Percentiles rank a stretch among this genome's conserved stretches.
phyloP scores from a whole-genome alignment of 768 basidiomycete species.

The Mycena leptocephala region DNA sequence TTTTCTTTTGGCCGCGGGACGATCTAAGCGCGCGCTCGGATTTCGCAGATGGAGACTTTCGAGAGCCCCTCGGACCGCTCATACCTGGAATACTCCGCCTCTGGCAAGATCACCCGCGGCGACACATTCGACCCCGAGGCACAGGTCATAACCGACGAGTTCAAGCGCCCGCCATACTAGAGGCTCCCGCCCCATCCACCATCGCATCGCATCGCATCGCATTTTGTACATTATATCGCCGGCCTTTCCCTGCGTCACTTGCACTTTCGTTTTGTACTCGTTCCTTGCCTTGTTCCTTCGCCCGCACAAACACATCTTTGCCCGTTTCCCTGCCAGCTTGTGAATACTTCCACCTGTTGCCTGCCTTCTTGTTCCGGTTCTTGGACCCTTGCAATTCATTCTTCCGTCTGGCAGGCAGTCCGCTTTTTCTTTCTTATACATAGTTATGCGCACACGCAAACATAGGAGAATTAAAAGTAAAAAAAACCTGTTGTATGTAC shows the following conservation, averaged over 20 bases:
- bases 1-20: neutral
- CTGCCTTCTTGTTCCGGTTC: conserved; percentile 15
- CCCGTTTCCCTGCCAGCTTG: conserved; percentile 6
- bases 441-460: neutral
- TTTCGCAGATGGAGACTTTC: conserved; percentile 78
- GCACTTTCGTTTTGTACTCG: conserved; percentile 10
- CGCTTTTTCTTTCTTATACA: neutral
- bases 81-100: conserved; percentile 69
- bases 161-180: conserved; percentile 71
- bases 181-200: neutral
- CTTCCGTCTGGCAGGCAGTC: conserved; percentile 17
- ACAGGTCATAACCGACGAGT: conserved; percentile 72
- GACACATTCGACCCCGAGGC: conserved; percentile 73
- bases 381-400: conserved; percentile 8
- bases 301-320: neutral
- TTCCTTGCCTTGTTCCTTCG: neutral
- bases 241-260: neutral
- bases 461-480: conserved; percentile 22
- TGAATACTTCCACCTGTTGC: neutral
- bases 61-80: conserved; percentile 62
- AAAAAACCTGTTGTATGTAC: conserved; percentile 28
- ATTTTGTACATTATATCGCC: conserved; percentile 22
- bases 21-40: conserved; percentile 16
- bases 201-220: neutral
- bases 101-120: conserved; percentile 65